Evolutionary conservation across 2,329 filamentous ascomycete genomes (phyloP).

Genomic region (Fusarium napiforme): DNA sequence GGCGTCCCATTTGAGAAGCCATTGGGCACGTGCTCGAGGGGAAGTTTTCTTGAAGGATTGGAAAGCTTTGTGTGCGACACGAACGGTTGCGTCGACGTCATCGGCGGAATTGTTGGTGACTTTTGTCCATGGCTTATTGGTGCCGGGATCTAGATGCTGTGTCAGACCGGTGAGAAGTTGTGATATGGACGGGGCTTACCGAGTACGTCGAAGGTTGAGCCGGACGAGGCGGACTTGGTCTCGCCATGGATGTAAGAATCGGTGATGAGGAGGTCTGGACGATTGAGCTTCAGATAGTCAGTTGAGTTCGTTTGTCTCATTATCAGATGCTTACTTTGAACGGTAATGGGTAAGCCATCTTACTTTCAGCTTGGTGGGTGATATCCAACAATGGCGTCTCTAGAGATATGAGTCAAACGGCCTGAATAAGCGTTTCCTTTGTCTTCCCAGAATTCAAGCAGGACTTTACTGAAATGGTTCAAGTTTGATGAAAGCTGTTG

Average conservation of each 20-base stretch:
- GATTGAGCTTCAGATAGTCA: neutral
- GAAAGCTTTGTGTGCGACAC: conserved; percentile 50
- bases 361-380: accelerated
- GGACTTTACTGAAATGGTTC: too few species aligned
- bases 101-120: conserved; percentile 2
- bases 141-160: neutral
- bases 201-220: conserved; percentile 3
- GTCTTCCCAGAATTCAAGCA: neutral
- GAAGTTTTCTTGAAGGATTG: conserved; percentile 52
- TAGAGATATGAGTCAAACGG: too few species aligned
- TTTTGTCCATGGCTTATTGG: conserved; percentile 1
- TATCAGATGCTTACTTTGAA: neutral
- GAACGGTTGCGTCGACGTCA: conserved; percentile 45
- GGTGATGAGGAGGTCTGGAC: neutral
- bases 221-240: neutral
- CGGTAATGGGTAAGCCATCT: neutral
- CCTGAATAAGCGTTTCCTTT: too few species aligned
- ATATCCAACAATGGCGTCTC: accelerated
- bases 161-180: neutral
- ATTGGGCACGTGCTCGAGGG: conserved; percentile 48
- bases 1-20: conserved; percentile 51
- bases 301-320: accelerated
- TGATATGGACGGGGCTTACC: neutral
- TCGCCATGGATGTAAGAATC: conserved; percentile 4
- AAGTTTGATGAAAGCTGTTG: neutral